phyloP scores from a whole-genome alignment of 23 red algal genomes.

The Gracilaria domingensis region DNA sequence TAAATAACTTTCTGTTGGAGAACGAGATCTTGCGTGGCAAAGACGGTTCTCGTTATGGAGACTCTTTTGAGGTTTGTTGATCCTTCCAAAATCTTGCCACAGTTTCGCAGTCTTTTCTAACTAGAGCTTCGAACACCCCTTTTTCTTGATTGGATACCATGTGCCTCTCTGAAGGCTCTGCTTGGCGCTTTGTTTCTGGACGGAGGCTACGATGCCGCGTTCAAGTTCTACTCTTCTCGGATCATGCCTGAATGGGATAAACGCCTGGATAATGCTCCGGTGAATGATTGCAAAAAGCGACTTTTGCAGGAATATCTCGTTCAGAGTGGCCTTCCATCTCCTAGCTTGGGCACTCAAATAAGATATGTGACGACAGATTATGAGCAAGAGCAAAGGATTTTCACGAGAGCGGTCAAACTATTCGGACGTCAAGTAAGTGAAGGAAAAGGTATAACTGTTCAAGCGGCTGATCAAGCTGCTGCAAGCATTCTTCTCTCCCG shows the following conservation, averaged over 20 bases:
- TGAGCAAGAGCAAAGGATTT: conserved; percentile 7
- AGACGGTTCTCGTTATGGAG: conserved; percentile 52
- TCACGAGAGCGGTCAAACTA: conserved; percentile 48
- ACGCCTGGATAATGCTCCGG: not conserved
- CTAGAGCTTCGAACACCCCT: not conserved
- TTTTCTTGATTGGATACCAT: not conserved
- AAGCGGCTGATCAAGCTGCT: conserved; percentile 58
- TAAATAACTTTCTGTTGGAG: conserved; percentile 32
- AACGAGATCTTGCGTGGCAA: conserved; percentile 17
- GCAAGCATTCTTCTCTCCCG: conserved; percentile 19
- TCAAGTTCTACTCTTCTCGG: conserved; percentile 33
- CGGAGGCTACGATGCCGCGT: conserved; percentile 45
- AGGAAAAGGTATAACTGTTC: conserved; percentile 3
- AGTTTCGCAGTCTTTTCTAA: not conserved
- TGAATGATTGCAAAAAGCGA: conserved; percentile 2
- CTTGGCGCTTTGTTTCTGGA: conserved; percentile 58
- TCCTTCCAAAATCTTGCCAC: not conserved
- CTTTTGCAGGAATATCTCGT: conserved; percentile 54
- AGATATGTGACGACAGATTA: conserved; percentile 1
- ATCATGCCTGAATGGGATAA: conserved; percentile 35
- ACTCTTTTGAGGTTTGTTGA: conserved; percentile 60
- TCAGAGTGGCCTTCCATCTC: conserved; percentile 10
- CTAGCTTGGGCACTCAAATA: conserved; percentile 26
- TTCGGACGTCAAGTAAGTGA: conserved; percentile 38
- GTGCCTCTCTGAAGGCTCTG: conserved; percentile 6